phyloP scores from a whole-genome alignment of 2,329 filamentous ascomycete species.

The Cryoendolithus antarcticus region DNA sequence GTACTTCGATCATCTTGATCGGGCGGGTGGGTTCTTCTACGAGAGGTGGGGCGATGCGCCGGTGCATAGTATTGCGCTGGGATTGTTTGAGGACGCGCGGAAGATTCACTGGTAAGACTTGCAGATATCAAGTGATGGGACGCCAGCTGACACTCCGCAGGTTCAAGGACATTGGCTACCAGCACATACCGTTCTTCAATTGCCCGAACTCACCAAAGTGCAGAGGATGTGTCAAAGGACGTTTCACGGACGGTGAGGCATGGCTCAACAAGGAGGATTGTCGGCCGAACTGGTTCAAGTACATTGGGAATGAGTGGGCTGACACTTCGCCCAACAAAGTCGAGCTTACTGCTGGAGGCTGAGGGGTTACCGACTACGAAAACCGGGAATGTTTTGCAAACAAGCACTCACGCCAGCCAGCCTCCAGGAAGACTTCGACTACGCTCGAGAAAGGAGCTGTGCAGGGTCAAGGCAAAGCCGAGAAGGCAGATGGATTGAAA shows the following conservation, averaged over 20 bases:
- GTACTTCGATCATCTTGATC: constrained; percentile 91
- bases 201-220: constrained; percentile 96
- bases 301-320: constrained; percentile 50
- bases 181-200: constrained; percentile 97
- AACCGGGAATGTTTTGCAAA: too few relatives aligned
- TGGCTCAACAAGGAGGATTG: constrained; percentile 88
- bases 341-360: too few relatives aligned
- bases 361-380: too few relatives aligned
- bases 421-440: too few relatives aligned
- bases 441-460: too few relatives aligned
- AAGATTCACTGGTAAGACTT: constrained; percentile 89
- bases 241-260: constrained; percentile 76
- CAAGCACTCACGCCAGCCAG: too few relatives aligned
- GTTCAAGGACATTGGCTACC: constrained; percentile 99
- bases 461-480: too few relatives aligned
- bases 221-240: constrained; percentile 70
- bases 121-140: not conserved
- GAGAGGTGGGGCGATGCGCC: constrained; percentile 97
- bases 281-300: constrained; percentile 94
- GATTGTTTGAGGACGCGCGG: constrained; percentile 78
- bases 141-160: constrained; percentile 37
- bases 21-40: constrained; percentile 94
- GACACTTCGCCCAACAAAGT: too few relatives aligned
- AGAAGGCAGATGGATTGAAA: too few relatives aligned
- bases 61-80: constrained; percentile 86